Evolutionary conservation across 1,284 basidiomycete species (phyloP), one percentile per base, ranked within the genome.

Genomic region (Schizopora paradoxa): DNA sequence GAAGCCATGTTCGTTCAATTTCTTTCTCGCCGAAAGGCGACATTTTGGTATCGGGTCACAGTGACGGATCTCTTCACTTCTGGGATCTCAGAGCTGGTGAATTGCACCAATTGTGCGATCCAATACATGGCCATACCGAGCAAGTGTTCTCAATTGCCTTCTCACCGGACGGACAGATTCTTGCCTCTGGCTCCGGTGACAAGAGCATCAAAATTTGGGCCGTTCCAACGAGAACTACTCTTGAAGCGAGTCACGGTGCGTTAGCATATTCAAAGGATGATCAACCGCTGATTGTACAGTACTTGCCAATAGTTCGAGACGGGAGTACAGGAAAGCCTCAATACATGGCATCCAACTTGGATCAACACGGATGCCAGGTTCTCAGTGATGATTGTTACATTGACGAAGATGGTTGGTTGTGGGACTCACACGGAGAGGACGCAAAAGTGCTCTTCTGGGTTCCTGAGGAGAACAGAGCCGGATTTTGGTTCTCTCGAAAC

Each of bases 141-240:
- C 10, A 1, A 13, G 40, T 51, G 21, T 1, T 11, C 5, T 49
- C 27, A 8, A 28, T 49, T 22, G 35, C 43, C 7, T 50, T 33
- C 11, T 51, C 50, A 3, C 50, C 47, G 5, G 33, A 51, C 36
- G 50, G 50, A 14, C 18, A 18, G 28, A 19, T 14, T 22, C 16
- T 51, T 19, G 47, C 26, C 13, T 51, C 50, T n/a, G 45, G 50
- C 6, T 49, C 50, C 3, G n/a, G n/a, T n/a, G 48, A 50, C 31
- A 28, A 28, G 2, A 26, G 11, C 11, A 28, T 51, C 22, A 23
- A 22, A 18, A 28, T 51, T 13, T 51, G 50, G 50, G 48, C 44
- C 33, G 39, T 25, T 39, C 32, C 13, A n/a, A n/a, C n/a, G n/a
- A n/a, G n/a, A n/a, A n/a, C n/a, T n/a, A n/a, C n/a, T n/a, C n/a